phyloP scores from a whole-genome alignment of 1,284 basidiomycete genomes.

The Cystobasidium pallidum region DNA sequence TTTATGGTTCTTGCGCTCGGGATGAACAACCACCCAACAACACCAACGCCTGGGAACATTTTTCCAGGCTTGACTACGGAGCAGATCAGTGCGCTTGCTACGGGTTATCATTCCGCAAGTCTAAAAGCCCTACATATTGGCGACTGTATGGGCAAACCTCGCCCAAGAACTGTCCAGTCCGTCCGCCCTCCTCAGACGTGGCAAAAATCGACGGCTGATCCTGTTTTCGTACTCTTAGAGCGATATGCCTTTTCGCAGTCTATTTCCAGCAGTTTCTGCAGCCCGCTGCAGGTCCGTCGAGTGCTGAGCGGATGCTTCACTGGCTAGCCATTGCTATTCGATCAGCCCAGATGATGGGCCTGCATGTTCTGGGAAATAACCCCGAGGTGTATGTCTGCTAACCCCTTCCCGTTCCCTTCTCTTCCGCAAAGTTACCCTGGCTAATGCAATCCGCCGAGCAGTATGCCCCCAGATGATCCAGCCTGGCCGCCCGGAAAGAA shows the following conservation, averaged over 20 bases:
- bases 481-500: slow-evolving; percentile 50
- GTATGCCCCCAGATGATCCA: slow-evolving; percentile 51
- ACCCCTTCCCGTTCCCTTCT: background rate
- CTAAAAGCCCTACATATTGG: slow-evolving; percentile 49
- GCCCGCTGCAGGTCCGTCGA: slow-evolving; percentile 40
- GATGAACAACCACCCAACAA: slow-evolving; percentile 48
- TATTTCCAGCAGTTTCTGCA: slow-evolving; percentile 48
- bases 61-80: slow-evolving; percentile 47
- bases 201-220: too few species aligned
- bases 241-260: slow-evolving; percentile 45
- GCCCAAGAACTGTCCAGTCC: slow-evolving; percentile 50
- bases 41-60: slow-evolving; percentile 44
- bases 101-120: slow-evolving; percentile 49
- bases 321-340: slow-evolving; percentile 45
- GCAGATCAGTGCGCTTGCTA: slow-evolving; percentile 48
- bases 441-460: background rate
- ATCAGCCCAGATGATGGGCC: slow-evolving; percentile 48
- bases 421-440: background rate
- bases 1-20: slow-evolving; percentile 51
- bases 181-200: background rate
- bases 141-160: slow-evolving; percentile 50
- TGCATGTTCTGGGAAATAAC: slow-evolving; percentile 48
- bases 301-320: slow-evolving; percentile 48
- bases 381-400: slow-evolving; percentile 9
- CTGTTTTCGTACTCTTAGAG: slow-evolving; percentile 12